These are phyloP conservation scores for Davidsoniella neocaledoniae DNA, from an alignment of 2,329 filamentous ascomycete genomes.

Conservation along the genomic window DNA sequence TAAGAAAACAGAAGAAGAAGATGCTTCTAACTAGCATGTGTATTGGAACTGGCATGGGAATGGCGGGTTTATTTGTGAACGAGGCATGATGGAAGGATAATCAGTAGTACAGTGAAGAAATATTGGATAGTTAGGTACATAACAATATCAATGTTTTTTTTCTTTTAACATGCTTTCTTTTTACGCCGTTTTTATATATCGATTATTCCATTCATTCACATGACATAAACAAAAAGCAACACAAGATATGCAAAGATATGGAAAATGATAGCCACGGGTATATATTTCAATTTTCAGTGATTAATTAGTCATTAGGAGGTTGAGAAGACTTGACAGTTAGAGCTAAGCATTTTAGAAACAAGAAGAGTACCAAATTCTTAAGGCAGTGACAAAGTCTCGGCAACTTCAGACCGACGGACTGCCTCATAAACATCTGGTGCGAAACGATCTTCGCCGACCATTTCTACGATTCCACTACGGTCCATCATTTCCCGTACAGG, in stretches of 20 bases:
- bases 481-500: conserved; percentile 57
- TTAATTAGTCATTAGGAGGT: too few species aligned
- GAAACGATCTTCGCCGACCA: conserved; percentile 62
- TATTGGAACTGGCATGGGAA: conserved; percentile 52
- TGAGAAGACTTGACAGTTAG: too few species aligned
- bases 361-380: too few species aligned
- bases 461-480: conserved; percentile 67
- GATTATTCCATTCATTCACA: too few species aligned
- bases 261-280: not conserved
- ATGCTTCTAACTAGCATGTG: conserved; percentile 86
- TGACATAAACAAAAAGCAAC: not conserved
- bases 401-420: conserved; percentile 53
- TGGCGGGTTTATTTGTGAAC: conserved; percentile 50
- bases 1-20: conserved; percentile 73
- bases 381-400: not conserved
- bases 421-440: conserved; percentile 74
- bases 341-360: too few species aligned
- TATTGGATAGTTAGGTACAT: not conserved
- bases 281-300: not conserved
- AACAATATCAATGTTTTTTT: not conserved
- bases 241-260: not conserved
- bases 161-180: not conserved
- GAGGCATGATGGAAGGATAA: conserved; percentile 21
- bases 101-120: not conserved
- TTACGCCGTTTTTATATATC: too few species aligned